Evolutionary conservation across 148 eudicot genomes (phyloP).

Genomic region (Cornus suecica): DNA sequence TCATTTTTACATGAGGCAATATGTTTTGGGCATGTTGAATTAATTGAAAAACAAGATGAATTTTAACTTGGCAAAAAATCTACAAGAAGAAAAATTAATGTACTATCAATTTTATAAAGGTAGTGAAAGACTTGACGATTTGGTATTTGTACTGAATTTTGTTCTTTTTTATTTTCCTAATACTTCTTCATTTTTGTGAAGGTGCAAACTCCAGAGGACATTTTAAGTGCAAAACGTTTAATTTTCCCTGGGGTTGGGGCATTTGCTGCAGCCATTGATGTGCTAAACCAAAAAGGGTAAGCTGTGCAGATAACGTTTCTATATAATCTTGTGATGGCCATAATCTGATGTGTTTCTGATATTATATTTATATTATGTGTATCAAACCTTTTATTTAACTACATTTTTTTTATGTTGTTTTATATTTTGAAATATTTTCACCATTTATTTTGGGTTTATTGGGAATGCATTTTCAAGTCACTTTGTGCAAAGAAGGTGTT

Average conservation of each 20-base stretch:
- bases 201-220: conserved; percentile 86
- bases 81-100: too few relatives aligned
- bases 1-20: neutral
- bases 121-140: neutral
- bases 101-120: too few relatives aligned
- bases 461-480: neutral
- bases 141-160: neutral
- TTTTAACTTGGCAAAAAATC: neutral
- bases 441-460: neutral
- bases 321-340: neutral
- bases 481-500: too few relatives aligned
- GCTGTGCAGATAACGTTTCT: conserved; percentile 9
- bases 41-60: too few relatives aligned
- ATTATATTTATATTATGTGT: too few relatives aligned
- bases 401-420: too few relatives aligned
- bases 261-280: conserved; percentile 93
- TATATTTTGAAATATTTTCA: neutral
- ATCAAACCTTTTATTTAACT: neutral
- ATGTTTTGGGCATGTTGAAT: neutral
- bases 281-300: conserved; percentile 71
- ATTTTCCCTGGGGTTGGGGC: conserved; percentile 98
- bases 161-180: neutral
- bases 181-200: conserved; percentile 9
- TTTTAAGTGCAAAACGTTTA: conserved; percentile 77
- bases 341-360: neutral